A percentile compares a stretch with the other conserved stretches of the same genome.
Conservation (phyloP, 164 flowering plant species). For the Paratinospora sagittata region DNA sequence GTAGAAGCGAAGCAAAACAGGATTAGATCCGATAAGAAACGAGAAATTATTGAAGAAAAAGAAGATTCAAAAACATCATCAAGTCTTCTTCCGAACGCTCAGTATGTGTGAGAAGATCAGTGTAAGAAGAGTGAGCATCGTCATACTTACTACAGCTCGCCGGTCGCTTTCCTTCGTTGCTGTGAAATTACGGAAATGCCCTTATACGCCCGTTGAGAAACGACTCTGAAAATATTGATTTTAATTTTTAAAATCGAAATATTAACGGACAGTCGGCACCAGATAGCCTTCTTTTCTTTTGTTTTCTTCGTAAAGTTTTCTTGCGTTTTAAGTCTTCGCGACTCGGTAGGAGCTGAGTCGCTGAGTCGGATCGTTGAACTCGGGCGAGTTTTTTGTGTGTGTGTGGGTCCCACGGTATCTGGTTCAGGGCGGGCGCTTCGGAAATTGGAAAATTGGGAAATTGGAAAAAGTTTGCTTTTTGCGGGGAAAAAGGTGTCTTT, state of each 20-base stretch:
- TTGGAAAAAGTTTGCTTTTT: background rate
- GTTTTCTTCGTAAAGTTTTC: background rate
- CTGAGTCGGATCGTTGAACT: background rate
- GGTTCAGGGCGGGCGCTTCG: background rate
- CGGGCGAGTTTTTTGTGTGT: background rate
- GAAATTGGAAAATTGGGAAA: background rate
- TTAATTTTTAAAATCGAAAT: background rate
- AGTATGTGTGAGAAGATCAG: background rate
- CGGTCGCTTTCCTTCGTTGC: conserved; percentile 13
- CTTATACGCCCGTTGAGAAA: conserved; percentile 7
- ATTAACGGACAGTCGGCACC: background rate
- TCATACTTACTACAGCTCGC: background rate
- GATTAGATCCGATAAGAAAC: background rate
- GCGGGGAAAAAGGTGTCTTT: background rate
- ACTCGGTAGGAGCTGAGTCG: background rate
- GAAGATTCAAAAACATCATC: background rate
- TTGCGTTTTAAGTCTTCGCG: background rate
- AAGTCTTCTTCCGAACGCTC: background rate
- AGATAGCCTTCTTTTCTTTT: background rate
- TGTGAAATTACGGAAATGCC: conserved; percentile 6
- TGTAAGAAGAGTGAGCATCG: background rate
- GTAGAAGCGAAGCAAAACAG: conserved; percentile 25
- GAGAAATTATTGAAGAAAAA: background rate
- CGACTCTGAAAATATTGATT: background rate
- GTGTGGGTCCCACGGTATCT: background rate